Evolutionary conservation across 345 rosid species (phyloP).

Genomic region (Acer yangbiense): DNA sequence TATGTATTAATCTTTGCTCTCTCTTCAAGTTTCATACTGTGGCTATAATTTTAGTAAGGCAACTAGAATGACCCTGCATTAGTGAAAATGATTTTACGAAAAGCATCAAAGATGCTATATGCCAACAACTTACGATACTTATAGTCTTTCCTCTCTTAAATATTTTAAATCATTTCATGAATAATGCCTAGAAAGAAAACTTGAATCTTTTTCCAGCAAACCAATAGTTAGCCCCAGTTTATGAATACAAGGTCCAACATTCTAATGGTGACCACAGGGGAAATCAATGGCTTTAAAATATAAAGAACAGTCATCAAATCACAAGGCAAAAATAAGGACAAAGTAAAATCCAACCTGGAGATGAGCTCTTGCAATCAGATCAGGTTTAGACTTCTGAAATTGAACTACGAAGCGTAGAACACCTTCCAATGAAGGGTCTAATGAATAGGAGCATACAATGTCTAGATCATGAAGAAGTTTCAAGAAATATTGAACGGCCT

Average conservation of each 20-base stretch:
- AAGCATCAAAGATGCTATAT: neutral
- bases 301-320: neutral
- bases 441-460: constrained; percentile 63
- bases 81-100: neutral
- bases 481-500: constrained; percentile 86
- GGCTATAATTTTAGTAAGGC: neutral
- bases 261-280: neutral
- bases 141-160: neutral
- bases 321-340: neutral
- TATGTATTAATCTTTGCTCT: neutral
- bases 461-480: constrained; percentile 95
- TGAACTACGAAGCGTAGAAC: constrained; percentile 72
- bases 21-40: neutral
- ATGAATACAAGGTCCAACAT: neutral
- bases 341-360: constrained; percentile 65
- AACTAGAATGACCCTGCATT: neutral
- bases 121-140: neutral
- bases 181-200: neutral
- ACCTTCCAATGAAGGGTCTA: constrained; percentile 72
- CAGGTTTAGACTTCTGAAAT: constrained; percentile 91
- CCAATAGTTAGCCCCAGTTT: neutral
- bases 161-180: neutral
- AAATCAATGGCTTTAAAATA: neutral
- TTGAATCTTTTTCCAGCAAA: neutral
- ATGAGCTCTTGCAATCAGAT: constrained; percentile 93